Evolutionary conservation across 2,329 filamentous ascomycete species (phyloP), one percentile per base, ranked within the genome.

Genomic region (Mycosphaerella sp.): DNA sequence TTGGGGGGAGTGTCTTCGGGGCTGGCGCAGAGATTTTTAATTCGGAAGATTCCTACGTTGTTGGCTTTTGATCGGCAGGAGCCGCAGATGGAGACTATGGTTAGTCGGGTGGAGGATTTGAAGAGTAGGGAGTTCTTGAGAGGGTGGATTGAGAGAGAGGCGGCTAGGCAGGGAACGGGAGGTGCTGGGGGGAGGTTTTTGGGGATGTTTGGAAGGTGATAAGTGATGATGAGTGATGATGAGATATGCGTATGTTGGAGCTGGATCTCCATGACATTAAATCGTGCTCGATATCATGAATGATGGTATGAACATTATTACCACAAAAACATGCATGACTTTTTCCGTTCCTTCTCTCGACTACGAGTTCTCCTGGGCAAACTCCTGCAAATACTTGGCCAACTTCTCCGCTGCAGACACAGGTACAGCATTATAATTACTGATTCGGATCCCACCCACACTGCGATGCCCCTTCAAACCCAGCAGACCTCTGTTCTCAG

Each of bases 401-500:
- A 90, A 74, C 69, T 85, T 85, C 70, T 86, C 74, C 0, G 81
- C 84, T 0, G 80, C 84, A 36, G 80, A 78, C 0, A 85, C 65
- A 0, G 85, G 70, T 37, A 96, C 84, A 1, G 87, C 86, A 71
- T 95, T 96, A 73, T 96, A 97, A 68, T 93, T 95, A 69, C 81
- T 86, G 16, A 85, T 85, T 12, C 91, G 80, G 55, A 96, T 90
- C 25, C 90, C 90, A 13, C 89, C 87, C 1, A 97, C 85, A 53
- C 80, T 86, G 55, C 91, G 79, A 68, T 97, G 91, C 0, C 91
- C 91, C 74, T 95, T 95, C 39, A 96, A 74, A 0, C 89, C 91
- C 21, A 83, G 81, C 18, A 96, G 73, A 0, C 86, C 82, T 47
- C 75, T 75, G 54, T 79, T 79, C 53, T 85, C 80, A 1, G 83